phyloP scores from a whole-genome alignment of 2,329 filamentous ascomycete species.

The Paraphoma sp. region DNA sequence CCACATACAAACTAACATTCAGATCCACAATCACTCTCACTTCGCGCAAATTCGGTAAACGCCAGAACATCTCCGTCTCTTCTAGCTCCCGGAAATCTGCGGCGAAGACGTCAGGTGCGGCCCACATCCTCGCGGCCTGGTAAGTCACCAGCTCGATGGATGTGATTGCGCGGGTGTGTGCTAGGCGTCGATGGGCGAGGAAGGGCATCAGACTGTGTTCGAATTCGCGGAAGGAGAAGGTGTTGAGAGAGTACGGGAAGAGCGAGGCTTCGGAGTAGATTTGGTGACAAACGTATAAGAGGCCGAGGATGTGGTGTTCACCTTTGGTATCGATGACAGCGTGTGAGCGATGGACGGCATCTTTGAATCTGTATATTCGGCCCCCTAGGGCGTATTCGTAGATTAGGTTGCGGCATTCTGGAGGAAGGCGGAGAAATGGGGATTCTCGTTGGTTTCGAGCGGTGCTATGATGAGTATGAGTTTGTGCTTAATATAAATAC shows the following conservation, averaged over 20 bases:
- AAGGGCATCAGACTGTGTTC: neutral
- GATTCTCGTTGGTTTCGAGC: constrained; percentile 3
- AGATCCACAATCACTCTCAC: constrained; percentile 1
- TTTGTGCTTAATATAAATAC: neutral
- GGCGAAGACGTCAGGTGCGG: neutral
- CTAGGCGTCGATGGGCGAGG: neutral
- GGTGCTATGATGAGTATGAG: neutral
- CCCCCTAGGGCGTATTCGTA: constrained; percentile 6
- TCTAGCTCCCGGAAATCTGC: neutral
- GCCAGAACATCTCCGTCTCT: neutral
- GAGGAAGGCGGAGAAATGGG: constrained; percentile 9
- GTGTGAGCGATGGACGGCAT: neutral
- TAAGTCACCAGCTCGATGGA: neutral
- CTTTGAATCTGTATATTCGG: constrained; percentile 1
- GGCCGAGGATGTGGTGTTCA: constrained; percentile 1
- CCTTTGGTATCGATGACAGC: neutral
- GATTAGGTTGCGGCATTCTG: constrained; percentile 9
- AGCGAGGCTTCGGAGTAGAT: constrained; percentile 13
- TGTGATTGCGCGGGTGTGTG: neutral
- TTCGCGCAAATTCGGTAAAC: neutral
- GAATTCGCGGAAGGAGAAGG: constrained; percentile 1
- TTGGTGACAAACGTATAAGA: constrained; percentile 11
- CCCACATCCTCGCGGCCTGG: neutral
- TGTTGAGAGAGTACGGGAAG: constrained; percentile 2
- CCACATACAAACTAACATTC: neutral